phyloP scores from a whole-genome alignment of 179 eudicot genomes.

The Beta macrorhiza region DNA sequence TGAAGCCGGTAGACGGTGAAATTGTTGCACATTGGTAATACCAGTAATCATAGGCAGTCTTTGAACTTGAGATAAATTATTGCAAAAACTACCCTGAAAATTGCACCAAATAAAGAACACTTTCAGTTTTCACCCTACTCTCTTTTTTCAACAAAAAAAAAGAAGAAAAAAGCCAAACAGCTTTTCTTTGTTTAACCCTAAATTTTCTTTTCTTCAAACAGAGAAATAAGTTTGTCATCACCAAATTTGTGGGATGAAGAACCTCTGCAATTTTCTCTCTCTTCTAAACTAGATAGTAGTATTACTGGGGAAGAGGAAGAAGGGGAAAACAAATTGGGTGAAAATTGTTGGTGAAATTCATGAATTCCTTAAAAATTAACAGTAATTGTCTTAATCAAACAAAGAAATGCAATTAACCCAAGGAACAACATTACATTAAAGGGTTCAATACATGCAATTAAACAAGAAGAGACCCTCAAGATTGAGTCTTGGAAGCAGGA shows the following conservation, averaged over 20 bases:
- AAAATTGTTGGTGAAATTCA: neutral
- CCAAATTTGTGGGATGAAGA: too few species aligned
- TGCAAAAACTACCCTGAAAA: conserved; percentile 14
- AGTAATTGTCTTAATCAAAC: neutral
- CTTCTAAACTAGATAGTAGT: neutral
- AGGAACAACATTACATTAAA: too few species aligned
- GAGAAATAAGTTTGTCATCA: too few species aligned
- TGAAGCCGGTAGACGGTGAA: neutral
- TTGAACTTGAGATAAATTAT: neutral
- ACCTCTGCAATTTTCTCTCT: neutral
- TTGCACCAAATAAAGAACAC: neutral
- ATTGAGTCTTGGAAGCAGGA: neutral
- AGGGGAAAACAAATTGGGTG: neutral
- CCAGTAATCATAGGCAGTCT: conserved; percentile 15
- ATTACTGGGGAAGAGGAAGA: neutral
- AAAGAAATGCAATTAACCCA: neutral
- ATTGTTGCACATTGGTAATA: conserved; percentile 1
- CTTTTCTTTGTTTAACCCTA: neutral
- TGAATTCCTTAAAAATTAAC: neutral
- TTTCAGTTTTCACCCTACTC: neutral
- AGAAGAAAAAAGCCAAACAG: neutral
- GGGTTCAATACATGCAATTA: neutral
- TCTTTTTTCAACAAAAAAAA: neutral
- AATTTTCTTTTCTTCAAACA: neutral
- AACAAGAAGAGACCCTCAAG: neutral